A percentile compares a stretch with the other conserved stretches of the same genome.
phyloP scores from a whole-genome alignment of 805 yeast genomes.

The Blastobotrys mokoenaii region DNA sequence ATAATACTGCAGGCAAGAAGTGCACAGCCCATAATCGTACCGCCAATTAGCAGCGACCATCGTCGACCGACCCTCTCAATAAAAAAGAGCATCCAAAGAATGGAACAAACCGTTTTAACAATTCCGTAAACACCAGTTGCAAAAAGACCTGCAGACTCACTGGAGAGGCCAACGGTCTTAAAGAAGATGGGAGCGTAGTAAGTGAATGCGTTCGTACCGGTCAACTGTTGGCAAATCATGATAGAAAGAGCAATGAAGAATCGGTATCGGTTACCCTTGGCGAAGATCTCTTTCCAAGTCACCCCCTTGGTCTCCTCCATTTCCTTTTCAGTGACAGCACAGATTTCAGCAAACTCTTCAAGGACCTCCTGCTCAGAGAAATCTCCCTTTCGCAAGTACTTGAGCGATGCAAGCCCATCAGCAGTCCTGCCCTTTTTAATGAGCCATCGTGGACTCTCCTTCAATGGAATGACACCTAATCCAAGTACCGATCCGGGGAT shows the following conservation, averaged over 20 bases:
- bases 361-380: conserved; percentile 27
- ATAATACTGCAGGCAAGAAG: conserved; percentile 52
- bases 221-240: conserved; percentile 69
- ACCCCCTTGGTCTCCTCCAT: conserved; percentile 38
- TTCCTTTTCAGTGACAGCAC: conserved; percentile 46
- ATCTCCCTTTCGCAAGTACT: conserved; percentile 52
- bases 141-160: conserved; percentile 12
- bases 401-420: conserved; percentile 55
- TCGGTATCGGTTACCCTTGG: conserved; percentile 16
- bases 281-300: conserved; percentile 40
- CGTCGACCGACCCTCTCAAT: conserved; percentile 15
- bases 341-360: conserved; percentile 37
- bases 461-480: conserved; percentile 60
- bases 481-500: conserved; percentile 76
- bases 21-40: conserved; percentile 22
- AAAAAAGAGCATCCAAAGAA: conserved; percentile 6
- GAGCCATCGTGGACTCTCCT: conserved; percentile 74
- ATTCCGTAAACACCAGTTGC: conserved; percentile 18
- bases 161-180: conserved; percentile 47
- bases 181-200: conserved; percentile 85
- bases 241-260: conserved; percentile 42
- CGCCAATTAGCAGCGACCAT: conserved; percentile 14
- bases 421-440: conserved; percentile 58
- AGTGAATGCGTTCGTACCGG: conserved; percentile 85
- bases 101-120: conserved; percentile 13